These are phyloP conservation scores for Cichorium intybus DNA, from an alignment of 140 eudicot species.

Conservation along the genomic window DNA sequence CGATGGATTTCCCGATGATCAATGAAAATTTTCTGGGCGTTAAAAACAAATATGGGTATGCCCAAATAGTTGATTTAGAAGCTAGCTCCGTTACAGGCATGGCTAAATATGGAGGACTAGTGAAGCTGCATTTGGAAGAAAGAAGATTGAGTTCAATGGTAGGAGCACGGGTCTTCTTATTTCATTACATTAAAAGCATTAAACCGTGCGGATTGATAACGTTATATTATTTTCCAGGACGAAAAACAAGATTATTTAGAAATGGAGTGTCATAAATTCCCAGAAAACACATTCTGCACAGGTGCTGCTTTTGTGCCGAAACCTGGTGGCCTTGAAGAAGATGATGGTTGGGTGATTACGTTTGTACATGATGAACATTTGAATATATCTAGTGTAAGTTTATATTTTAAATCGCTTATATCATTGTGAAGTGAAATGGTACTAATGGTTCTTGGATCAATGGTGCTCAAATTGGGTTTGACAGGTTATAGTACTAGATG, in stretches of 20 bases:
- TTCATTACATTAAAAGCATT: neutral
- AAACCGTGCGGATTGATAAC: neutral
- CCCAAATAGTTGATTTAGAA: conserved; percentile 48
- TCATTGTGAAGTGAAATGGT: neutral
- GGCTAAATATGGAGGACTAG: conserved; percentile 70
- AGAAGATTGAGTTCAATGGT: conserved; percentile 12
- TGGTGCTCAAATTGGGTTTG: conserved; percentile 3
- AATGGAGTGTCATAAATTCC: conserved; percentile 50
- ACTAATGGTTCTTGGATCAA: neutral
- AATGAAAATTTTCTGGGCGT: conserved; percentile 43
- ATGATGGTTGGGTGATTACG: conserved; percentile 71
- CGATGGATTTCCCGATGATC: conserved; percentile 76
- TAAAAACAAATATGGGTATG: conserved; percentile 51
- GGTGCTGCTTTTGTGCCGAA: conserved; percentile 63
- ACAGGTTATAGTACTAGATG: conserved; percentile 53
- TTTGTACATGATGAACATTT: conserved; percentile 56
- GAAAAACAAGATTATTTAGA: conserved; percentile 30
- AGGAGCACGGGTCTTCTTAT: no score
- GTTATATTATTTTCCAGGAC: neutral
- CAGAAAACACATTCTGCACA: conserved; percentile 53
- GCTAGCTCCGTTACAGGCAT: conserved; percentile 61
- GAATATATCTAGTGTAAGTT: conserved; percentile 49
- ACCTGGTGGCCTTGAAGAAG: conserved; percentile 45
- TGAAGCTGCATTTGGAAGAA: conserved; percentile 54
- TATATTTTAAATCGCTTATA: neutral